phyloP scores from a whole-genome alignment of 2,329 filamentous ascomycete species.

The Hymenoscyphus occultus region DNA sequence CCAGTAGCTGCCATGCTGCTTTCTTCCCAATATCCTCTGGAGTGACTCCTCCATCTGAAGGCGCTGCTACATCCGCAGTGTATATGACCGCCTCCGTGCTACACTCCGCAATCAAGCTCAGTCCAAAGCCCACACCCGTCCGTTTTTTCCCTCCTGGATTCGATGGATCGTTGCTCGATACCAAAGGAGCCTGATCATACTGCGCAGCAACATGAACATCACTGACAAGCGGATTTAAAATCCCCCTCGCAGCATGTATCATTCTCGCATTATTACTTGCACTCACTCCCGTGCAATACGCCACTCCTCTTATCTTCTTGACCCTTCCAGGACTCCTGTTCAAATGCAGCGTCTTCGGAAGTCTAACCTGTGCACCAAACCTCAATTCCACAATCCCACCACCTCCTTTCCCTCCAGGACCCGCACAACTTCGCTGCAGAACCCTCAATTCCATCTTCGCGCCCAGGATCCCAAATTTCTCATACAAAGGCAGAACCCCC shows the following conservation, averaged over 20 bases:
- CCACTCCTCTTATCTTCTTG: constrained; percentile 86
- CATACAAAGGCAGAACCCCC: constrained; percentile 85
- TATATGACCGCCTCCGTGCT: constrained; percentile 77
- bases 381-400: constrained; percentile 90
- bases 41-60: constrained; percentile 74
- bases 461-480: constrained; percentile 78
- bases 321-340: constrained; percentile 78
- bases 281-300: constrained; percentile 88
- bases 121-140: constrained; percentile 85
- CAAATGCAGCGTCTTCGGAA: constrained; percentile 91
- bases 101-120: constrained; percentile 90
- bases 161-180: constrained; percentile 50
- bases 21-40: constrained; percentile 88
- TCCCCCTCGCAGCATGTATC: constrained; percentile 84
- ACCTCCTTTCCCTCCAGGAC: constrained; percentile 71
- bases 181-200: constrained; percentile 65
- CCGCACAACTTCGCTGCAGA: constrained; percentile 74
- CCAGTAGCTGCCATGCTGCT: constrained; percentile 85
- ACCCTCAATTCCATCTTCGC: constrained; percentile 84
- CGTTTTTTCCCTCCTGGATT: constrained; percentile 58
- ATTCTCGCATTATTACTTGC: constrained; percentile 92
- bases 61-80: constrained; percentile 76
- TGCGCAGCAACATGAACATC: constrained; percentile 89
- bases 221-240: constrained; percentile 80
- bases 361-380: constrained; percentile 87